Evolutionary conservation across 106 monocot species (phyloP), one percentile per base, ranked within the genome.

Genomic region (Xerophyta viscosa): DNA sequence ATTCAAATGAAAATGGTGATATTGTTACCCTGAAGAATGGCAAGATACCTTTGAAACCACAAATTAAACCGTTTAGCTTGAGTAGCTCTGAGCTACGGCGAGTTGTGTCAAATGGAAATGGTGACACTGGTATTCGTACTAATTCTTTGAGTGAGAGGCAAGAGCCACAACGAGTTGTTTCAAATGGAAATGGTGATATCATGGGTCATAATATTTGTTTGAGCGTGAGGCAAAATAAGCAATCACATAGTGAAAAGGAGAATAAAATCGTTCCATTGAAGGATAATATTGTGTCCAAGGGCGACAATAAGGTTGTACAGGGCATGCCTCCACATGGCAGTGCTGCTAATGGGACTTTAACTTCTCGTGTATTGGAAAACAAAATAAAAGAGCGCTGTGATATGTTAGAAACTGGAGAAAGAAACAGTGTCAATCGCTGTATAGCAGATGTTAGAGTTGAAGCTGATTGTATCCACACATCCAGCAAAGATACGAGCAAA

Each of bases 131-230:
- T n/a, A n/a, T n/a, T n/a, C n/a, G n/a, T n/a, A n/a, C n/a, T n/a
- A n/a, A n/a, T n/a, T n/a, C n/a, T n/a, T n/a, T n/a, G n/a, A n/a
- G n/a, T n/a, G n/a, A n/a, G n/a, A n/a, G n/a, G n/a, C n/a, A n/a
- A n/a, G n/a, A n/a, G n/a, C n/a, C n/a, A n/a, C 56, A 60, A 53
- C 73, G 45, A 63, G 21, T 47, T 36, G 42, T 62, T 42, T 42
- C 73, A 54, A 84, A 81, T 71, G 71, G 75, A 65, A 73, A 71
- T 68, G 70, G 37, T 24, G 76, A 74, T 14, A n/a, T 29, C 43
- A 60, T 41, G 50, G 46, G 46, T 62, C 48, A 59, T 46, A 51
- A 66, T 46, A 59, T 24, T 70, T 48, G 20, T 17, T 49, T 52
- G 42, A 11, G 58, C 47, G 50, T 47, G 28, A 68, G 23, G 27